Evolutionary conservation across 768 basidiomycete species (phyloP).

Genomic region (Collybiopsis luxurians): DNA sequence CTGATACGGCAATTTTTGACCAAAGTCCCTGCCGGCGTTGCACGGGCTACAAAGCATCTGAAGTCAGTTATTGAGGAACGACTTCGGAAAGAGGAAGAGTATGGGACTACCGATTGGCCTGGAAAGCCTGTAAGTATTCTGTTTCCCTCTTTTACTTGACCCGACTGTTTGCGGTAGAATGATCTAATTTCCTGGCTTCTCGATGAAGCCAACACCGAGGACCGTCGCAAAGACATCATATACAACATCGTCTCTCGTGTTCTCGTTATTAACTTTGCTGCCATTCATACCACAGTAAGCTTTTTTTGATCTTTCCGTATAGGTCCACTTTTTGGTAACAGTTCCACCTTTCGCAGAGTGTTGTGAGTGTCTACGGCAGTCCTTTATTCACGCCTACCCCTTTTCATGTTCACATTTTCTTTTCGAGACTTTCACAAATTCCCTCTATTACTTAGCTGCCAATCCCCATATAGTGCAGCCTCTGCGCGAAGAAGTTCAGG

Average conservation of each 20-base stretch:
- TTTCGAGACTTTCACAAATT: slow-evolving; percentile 15
- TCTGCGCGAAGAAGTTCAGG: slow-evolving; percentile 23
- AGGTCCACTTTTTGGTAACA: slow-evolving; percentile 17
- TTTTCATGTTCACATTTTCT: background rate
- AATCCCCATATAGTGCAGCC: slow-evolving; percentile 16
- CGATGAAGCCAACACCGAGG: slow-evolving; percentile 24
- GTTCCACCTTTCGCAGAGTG: background rate
- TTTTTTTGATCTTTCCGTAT: slow-evolving; percentile 21
- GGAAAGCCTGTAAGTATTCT: slow-evolving; percentile 26
- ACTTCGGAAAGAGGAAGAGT: slow-evolving; percentile 22
- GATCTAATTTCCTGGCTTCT: slow-evolving; percentile 39
- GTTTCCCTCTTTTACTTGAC: background rate
- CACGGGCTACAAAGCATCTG: slow-evolving; percentile 23
- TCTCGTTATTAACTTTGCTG: slow-evolving; percentile 34
- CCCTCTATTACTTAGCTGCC: slow-evolving; percentile 17
- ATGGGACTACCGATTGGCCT: slow-evolving; percentile 31
- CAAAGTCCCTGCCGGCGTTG: background rate
- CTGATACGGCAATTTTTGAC: background rate
- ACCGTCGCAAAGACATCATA: slow-evolving; percentile 20
- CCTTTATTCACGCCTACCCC: background rate
- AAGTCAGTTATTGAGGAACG: slow-evolving; percentile 30
- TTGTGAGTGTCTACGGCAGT: background rate
- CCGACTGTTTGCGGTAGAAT: slow-evolving; percentile 21
- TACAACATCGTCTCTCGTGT: slow-evolving; percentile 24
- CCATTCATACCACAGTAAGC: slow-evolving; percentile 31